Evolutionary conservation across 1,139 yeast genomes (phyloP), one percentile per base, ranked within the genome.

Genomic region (Taphrina betulina): DNA sequence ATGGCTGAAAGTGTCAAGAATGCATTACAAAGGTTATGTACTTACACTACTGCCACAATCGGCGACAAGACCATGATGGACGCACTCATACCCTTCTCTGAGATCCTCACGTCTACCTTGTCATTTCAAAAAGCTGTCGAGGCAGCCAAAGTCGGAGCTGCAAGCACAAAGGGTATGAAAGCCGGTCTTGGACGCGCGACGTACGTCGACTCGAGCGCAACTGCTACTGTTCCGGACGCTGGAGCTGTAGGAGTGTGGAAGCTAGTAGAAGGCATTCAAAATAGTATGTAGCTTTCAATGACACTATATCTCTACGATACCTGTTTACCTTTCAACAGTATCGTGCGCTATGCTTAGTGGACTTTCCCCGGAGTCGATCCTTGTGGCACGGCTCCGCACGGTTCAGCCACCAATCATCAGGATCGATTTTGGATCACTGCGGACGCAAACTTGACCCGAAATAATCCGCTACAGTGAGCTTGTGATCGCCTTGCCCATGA

Each of bases 131-230:
- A 73, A 56, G 95, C 96, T 1, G 78, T 79, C 10, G 66, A 71
- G 34, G 89, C 87, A 5, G 95, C 95, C 4, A 75, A 73, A 45
- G 72, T 78, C 36, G 95, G 95, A 38, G 90, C 95, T 35, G 81
- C 85, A 53, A 70, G 77, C 5, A 90, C 97, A 0, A 81, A 82
- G 57, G 73, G 79, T 40, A 73, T 86, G 61, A 83, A 79, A 62
- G 96, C 97, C 41, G 84, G 85, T 64, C 88, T 90, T 63, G 97
- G 97, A 37, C 79, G 97, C 67, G 95, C 97, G 12, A 85, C 95
- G 5, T 90, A 90, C 67, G 96, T 90, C 14, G 65, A 63, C 43
- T 73, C 69, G 56, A 68, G 71, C 38, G 79, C 79, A 14, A 73
- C 74, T 40, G 72, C 78, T 17, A 66, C 71, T 1, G 77, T 89